Conservation (phyloP, 176 grass and related monocot species). For the Aegilops umbellulata region DNA sequence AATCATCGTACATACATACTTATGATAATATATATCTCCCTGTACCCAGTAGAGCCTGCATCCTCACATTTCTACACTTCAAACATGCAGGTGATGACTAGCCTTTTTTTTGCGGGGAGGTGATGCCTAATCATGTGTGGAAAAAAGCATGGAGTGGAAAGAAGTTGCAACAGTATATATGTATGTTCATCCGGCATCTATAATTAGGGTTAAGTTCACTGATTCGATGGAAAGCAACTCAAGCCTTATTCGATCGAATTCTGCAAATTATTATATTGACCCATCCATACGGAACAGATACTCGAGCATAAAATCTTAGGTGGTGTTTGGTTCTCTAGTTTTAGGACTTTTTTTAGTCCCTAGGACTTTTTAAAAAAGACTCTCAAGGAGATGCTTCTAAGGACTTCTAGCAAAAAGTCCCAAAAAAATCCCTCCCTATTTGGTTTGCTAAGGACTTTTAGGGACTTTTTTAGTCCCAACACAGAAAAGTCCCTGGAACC, state of each 20-base stretch:
- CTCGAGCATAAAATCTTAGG: slow-evolving; percentile 26
- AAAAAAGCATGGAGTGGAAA: background rate
- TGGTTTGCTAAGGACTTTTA: no score
- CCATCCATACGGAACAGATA: background rate
- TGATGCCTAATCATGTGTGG: no score
- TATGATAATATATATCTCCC: background rate
- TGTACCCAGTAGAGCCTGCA: no score
- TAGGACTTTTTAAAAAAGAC: no score
- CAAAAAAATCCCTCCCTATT: no score
- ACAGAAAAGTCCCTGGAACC: no score
- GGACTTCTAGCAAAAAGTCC: no score
- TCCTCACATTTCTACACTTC: background rate
- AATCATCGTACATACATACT: background rate
- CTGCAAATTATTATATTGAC: background rate
- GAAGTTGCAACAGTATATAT: background rate
- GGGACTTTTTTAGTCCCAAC: no score
- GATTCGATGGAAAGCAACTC: background rate
- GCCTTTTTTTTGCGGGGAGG: no score
- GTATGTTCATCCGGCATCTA: background rate
- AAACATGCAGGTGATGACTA: background rate
- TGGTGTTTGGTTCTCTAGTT: no score
- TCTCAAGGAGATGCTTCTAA: no score
- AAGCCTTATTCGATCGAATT: background rate
- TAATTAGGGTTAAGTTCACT: background rate
- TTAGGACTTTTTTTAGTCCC: no score